These are phyloP conservation scores for Pleurostoma richardsiae DNA, from an alignment of 2,329 filamentous ascomycete species.

Conservation along the genomic window DNA sequence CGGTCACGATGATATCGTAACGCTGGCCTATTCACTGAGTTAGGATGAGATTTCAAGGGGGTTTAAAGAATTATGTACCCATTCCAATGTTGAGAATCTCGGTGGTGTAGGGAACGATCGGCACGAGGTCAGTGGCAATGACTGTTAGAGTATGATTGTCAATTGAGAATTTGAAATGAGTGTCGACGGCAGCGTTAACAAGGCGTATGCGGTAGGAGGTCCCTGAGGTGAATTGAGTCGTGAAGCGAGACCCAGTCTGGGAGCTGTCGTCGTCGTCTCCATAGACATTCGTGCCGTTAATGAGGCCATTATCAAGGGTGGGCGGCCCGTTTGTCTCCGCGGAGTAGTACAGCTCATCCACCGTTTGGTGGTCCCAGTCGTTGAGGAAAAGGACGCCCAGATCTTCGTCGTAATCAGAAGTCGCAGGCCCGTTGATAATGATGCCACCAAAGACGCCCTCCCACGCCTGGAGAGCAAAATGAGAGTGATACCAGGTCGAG, in stretches of 20 bases:
- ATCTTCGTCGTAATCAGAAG: slow-evolving; percentile 57
- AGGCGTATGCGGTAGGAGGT: slow-evolving; percentile 27
- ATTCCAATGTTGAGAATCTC: slow-evolving; percentile 42
- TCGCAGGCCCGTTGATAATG: slow-evolving; percentile 54
- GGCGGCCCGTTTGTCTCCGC: slow-evolving; percentile 25
- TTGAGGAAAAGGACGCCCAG: slow-evolving; percentile 53
- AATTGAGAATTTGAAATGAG: slow-evolving; percentile 24
- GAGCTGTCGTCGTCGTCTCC: slow-evolving; percentile 16
- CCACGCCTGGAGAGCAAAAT: slow-evolving; percentile 42
- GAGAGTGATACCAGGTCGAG: slow-evolving; percentile 56
- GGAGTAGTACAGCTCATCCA: slow-evolving; percentile 25
- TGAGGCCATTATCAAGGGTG: slow-evolving; percentile 33
- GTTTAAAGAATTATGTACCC: slow-evolving; percentile 25
- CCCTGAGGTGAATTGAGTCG: slow-evolving; percentile 31
- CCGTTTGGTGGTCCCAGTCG: slow-evolving; percentile 49
- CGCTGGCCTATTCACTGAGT: slow-evolving; percentile 23
- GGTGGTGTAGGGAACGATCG: slow-evolving; percentile 41
- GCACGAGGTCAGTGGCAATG: slow-evolving; percentile 42
- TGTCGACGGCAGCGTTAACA: slow-evolving; percentile 6
- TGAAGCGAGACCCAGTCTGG: slow-evolving; percentile 24
- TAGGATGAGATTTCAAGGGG: slow-evolving; percentile 12
- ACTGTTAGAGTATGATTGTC: slow-evolving; percentile 42
- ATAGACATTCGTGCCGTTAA: slow-evolving; percentile 37
- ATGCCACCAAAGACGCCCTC: slow-evolving; percentile 56
- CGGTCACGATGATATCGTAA: slow-evolving; percentile 39